A percentile compares a stretch with the other conserved stretches of the same genome.
Conservation (phyloP, 306 rosid species). For the Vachellia pachyceras region DNA sequence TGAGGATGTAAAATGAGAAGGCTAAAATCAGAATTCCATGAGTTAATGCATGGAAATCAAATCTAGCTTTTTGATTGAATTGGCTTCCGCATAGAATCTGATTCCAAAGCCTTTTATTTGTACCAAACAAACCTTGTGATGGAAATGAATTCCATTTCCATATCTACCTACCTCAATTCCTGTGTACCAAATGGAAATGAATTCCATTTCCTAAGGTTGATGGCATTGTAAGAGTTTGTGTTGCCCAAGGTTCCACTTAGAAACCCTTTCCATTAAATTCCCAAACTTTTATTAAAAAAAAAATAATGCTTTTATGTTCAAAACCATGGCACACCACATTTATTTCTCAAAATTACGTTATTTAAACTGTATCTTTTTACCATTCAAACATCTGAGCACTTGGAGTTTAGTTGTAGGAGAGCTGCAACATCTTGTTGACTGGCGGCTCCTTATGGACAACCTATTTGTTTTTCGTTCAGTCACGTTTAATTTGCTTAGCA, state of each 20-base stretch:
- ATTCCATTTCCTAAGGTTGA: neutral
- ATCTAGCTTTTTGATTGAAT: too few species aligned
- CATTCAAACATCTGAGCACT: neutral
- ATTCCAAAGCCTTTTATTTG: too few species aligned
- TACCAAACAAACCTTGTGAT: too few species aligned
- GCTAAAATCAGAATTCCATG: too few species aligned
- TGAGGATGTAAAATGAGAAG: too few species aligned
- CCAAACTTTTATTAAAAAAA: neutral
- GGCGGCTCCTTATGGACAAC: conserved; percentile 15
- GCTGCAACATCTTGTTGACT: neutral
- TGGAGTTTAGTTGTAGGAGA: neutral
- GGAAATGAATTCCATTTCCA: too few species aligned
- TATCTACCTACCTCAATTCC: too few species aligned
- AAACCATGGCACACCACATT: neutral
- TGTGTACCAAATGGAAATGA: too few species aligned
- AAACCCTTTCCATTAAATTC: neutral
- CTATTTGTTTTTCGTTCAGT: conserved; percentile 9
- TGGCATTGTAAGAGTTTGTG: neutral
- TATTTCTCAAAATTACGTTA: neutral
- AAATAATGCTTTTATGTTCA: neutral
- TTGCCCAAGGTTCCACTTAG: neutral
- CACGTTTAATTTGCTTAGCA: conserved; percentile 22
- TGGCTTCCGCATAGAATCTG: too few species aligned
- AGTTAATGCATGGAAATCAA: too few species aligned
- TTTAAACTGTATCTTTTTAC: neutral